Evolutionary conservation across 495 filamentous ascomycete species (phyloP), one percentile per base, ranked within the genome.

Genomic region (Neurospora sp.): DNA sequence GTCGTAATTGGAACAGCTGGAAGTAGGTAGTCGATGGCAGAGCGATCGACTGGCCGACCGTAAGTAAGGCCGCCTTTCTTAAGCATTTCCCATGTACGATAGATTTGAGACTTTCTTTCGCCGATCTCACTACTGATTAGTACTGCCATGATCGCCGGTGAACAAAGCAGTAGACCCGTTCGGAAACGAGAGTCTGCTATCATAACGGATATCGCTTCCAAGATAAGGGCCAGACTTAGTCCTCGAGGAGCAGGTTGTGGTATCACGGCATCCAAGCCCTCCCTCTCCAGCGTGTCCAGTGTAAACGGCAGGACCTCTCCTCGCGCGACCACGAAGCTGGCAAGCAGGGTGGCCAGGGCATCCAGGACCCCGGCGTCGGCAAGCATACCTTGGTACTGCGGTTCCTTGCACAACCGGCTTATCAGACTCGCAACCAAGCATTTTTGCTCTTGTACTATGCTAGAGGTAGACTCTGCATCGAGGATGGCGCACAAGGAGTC

Each of bases 151-250:
- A 97, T 91, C 2, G 90, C 85, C 3, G 92, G 91, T 0, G 93
- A 94, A 73, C 90, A 93, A 35, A 97, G 82, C 72, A 98, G 89
- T 74, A 92, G 87, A 72, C 90, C 89, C 18, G 91, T 90, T 20
- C 93, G 89, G 81, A 89, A 91, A 70, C 90, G 90, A 0, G 96
- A 98, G 74, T 91, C 87, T 53, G 89, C 86, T 71, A 97, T 88
- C 59, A 98, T 94, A 47, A 89, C 86, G 12, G 90, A 88, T 61
- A 96, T 88, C 1, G 94, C 93, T 72, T 94, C 91, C n/a, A 99
- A 81, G 65, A 96, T 87, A 38, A 89, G 85, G 8, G 90, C 86
- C 59, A 97, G 81, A 40, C 88, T 86, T n/a, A 86, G 85, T 10
- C 84, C 83, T 38, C 81, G 81, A 1, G 90, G 87, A 8, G 92